Base-by-base conservation (phyloP, 345 rosid species). In the Eucalyptus melliodora region DNA sequence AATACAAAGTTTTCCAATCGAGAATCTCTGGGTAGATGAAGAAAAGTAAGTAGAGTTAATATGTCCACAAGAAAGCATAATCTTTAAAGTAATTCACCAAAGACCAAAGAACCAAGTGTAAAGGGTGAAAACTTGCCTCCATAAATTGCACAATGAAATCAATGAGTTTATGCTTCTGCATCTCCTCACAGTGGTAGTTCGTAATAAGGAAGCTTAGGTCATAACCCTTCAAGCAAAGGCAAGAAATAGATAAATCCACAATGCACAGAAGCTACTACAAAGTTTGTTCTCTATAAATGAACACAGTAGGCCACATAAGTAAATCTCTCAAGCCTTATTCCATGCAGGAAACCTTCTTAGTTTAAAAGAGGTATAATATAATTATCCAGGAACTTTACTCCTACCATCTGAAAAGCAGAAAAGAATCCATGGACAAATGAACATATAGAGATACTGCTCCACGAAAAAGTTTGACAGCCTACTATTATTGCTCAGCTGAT, bases 161-260 rank as follows among this genome's bases (percentile, higher is more conserved):
- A 37, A 98, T 96, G 85, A 98, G 98, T 93, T 96, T 98, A 89
- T 94, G 96, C 92, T 98, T 98, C 93, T 97, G 99, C 99, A 98
- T 96, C 90, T 98, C 99, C 93, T 98, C 99, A 27, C 98, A 97
- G 93, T 97, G 99, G 93, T 94, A 97, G 94, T 98, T 97, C 27
- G 99, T 98, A 91, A 97, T 95, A 37, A 98, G 98, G 94, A 98
- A 98, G 93, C 99, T 98, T 40, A 98, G 96, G 92, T 98, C 99
- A 93, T 97, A 96, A 87, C 99, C 99, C 99, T 98, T 95, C 81
- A 90, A 88, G 81, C 86, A 92, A 60, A 87, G 45, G n/a, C 65
- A 55, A 55, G 30, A 87, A 87, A 21, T 60, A 86, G 69, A 59
- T 59, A 86, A 21, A 87, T 34, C 47, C 67, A 87, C 14, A 87